These are phyloP conservation scores for Cryptococcus maquisensis DNA, from an alignment of 1,284 basidiomycete species.

Conservation along the genomic window DNA sequence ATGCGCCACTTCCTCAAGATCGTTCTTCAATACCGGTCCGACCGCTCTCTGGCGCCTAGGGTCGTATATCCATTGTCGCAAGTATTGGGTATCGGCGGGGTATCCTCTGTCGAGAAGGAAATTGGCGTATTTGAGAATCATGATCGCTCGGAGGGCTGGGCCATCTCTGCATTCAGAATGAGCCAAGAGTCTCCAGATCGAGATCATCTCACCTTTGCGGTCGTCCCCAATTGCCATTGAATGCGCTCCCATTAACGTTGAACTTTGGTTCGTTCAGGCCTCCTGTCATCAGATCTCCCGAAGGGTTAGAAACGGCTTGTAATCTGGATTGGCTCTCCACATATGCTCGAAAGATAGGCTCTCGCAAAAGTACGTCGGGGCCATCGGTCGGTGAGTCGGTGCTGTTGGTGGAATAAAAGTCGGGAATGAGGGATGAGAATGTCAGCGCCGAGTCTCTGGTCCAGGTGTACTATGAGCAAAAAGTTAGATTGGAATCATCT, in stretches of 20 bases:
- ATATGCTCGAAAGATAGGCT: slow-evolving; percentile 41
- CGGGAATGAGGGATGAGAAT: slow-evolving; percentile 28
- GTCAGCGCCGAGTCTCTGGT: slow-evolving; percentile 51
- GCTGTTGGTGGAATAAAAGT: slow-evolving; percentile 9
- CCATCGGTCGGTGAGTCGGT: neutral
- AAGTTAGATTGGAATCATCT: neutral
- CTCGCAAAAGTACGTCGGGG: slow-evolving; percentile 13
- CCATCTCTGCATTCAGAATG: slow-evolving; percentile 43
- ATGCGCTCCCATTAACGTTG: slow-evolving; percentile 47
- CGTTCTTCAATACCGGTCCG: slow-evolving; percentile 51
- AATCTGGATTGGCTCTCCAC: slow-evolving; percentile 41
- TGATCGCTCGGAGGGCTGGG: slow-evolving; percentile 51
- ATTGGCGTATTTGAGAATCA: slow-evolving; percentile 49
- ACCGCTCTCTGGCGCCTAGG: slow-evolving; percentile 11
- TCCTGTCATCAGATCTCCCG: slow-evolving; percentile 50
- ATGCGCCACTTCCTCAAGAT: slow-evolving; percentile 52
- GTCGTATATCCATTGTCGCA: slow-evolving; percentile 45
- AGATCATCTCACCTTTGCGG: slow-evolving; percentile 44
- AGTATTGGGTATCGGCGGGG: slow-evolving; percentile 39
- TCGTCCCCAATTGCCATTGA: slow-evolving; percentile 49
- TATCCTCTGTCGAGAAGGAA: slow-evolving; percentile 46
- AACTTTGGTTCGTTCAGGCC: slow-evolving; percentile 57
- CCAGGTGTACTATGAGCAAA: slow-evolving; percentile 49
- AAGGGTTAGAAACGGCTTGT: slow-evolving; percentile 48
- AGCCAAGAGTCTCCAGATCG: neutral